phyloP scores from a whole-genome alignment of 768 basidiomycete genomes.

The Boletus eberwhitei region DNA sequence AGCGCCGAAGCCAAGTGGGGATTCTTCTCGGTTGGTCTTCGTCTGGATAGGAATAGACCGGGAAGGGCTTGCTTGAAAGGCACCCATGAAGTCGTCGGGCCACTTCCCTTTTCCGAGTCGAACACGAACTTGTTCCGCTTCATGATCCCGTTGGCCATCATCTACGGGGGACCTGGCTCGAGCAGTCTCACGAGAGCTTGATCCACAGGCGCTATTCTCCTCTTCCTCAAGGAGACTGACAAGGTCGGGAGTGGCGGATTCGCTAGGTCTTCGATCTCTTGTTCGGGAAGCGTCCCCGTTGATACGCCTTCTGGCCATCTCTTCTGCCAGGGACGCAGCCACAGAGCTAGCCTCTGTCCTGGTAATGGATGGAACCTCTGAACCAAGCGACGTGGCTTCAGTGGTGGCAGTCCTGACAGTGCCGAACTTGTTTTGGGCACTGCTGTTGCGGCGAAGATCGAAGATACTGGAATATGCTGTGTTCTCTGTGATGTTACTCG shows the following conservation, averaged over 20 bases:
- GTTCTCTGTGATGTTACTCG: slow-evolving; percentile 56
- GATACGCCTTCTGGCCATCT: slow-evolving; percentile 37
- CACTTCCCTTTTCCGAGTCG: slow-evolving; percentile 76
- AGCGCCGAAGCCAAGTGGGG: slow-evolving; percentile 27
- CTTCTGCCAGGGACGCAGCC: slow-evolving; percentile 47
- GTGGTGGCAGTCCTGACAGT: slow-evolving; percentile 83
- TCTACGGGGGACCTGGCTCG: slow-evolving; percentile 15
- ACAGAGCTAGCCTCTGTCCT: slow-evolving; percentile 61
- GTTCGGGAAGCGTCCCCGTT: slow-evolving; percentile 27
- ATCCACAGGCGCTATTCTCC: slow-evolving; percentile 48
- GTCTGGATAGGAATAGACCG: slow-evolving; percentile 29
- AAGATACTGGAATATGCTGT: slow-evolving; percentile 61
- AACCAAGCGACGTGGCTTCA: slow-evolving; percentile 63
- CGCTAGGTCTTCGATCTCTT: slow-evolving; percentile 65
- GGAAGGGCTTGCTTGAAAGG: slow-evolving; percentile 39
- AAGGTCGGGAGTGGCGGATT: slow-evolving; percentile 57
- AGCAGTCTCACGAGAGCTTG: slow-evolving; percentile 39
- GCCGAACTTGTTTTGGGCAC: slow-evolving; percentile 59
- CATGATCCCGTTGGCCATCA: slow-evolving; percentile 22
- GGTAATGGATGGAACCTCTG: slow-evolving; percentile 62
- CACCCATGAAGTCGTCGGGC: slow-evolving; percentile 78
- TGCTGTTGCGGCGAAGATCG: slow-evolving; percentile 45
- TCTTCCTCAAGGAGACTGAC: slow-evolving; percentile 70
- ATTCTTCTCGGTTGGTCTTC: slow-evolving; percentile 21
- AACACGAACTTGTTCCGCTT: slow-evolving; percentile 38